phyloP scores from a whole-genome alignment of 2,329 filamentous ascomycete species.

The Diplodia mutila region DNA sequence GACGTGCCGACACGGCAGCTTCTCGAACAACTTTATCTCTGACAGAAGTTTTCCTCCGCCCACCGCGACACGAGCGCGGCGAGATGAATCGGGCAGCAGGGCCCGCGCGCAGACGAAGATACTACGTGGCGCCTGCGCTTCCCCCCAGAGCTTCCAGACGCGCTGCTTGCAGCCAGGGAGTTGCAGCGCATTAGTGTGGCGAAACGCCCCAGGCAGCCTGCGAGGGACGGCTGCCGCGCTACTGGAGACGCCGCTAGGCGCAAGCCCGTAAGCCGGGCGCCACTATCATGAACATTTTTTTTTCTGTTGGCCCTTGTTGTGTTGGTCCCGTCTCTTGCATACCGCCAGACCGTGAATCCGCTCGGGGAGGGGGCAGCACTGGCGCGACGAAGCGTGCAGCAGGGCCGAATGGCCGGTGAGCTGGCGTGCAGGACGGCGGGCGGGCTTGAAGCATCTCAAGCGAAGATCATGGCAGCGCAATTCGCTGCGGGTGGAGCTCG shows the following conservation, averaged over 20 bases:
- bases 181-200: constrained; percentile 21
- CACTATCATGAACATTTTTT: constrained; percentile 23
- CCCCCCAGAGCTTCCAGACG: constrained; percentile 17
- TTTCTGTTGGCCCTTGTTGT: neutral
- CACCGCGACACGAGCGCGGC: constrained; percentile 6
- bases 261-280: constrained; percentile 17
- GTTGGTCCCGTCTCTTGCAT: neutral
- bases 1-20: constrained; percentile 8
- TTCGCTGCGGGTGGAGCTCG: constrained; percentile 20
- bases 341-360: neutral
- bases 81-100: constrained; percentile 8
- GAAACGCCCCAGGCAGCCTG: constrained; percentile 19
- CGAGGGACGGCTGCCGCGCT: constrained; percentile 19
- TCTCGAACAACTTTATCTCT: constrained; percentile 23
- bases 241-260: constrained; percentile 8
- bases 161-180: constrained; percentile 7
- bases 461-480: constrained; percentile 23
- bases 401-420: constrained; percentile 23
- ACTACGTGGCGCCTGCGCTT: too few relatives aligned
- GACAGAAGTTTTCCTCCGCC: constrained; percentile 11
- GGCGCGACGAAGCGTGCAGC: neutral
- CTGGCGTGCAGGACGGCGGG: constrained; percentile 17
- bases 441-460: constrained; percentile 19
- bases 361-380: neutral
- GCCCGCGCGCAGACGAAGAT: neutral